Percentiles rank a stretch among this genome's conserved stretches.
Conservation (phyloP, 345 rosid genomes). For the Noccaea caerulescens region DNA sequence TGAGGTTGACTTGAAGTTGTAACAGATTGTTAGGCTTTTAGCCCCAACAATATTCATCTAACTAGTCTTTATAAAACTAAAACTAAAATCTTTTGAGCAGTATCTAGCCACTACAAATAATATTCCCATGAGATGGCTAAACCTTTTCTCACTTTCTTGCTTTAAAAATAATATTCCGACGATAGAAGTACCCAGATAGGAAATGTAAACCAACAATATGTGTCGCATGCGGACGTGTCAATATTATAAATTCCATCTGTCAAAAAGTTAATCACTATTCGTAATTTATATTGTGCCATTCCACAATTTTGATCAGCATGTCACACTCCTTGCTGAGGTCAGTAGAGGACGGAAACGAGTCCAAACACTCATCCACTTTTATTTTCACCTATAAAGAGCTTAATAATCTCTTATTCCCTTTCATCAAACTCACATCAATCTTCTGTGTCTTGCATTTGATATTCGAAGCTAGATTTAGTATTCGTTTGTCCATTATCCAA, state of each 20-base stretch:
- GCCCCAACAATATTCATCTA: no score
- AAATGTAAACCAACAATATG: neutral
- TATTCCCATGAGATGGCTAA: neutral
- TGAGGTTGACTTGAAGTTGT: neutral
- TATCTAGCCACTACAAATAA: conserved; percentile 6
- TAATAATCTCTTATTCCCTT: neutral
- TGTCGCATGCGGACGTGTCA: conserved; percentile 14
- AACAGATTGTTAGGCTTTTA: no score
- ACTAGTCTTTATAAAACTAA: no score
- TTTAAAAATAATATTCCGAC: conserved; percentile 3
- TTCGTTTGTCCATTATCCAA: neutral
- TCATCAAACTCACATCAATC: neutral
- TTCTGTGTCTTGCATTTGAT: neutral
- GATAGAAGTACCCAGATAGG: no score
- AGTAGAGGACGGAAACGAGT: neutral
- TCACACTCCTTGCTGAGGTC: conserved; percentile 18
- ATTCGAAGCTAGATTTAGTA: no score
- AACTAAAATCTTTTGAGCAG: no score
- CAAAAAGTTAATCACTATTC: conserved; percentile 3
- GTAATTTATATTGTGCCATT: neutral
- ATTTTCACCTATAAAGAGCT: conserved; percentile 1
- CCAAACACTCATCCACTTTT: neutral
- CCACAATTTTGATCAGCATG: neutral
- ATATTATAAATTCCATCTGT: conserved; percentile 17
- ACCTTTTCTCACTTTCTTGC: neutral